Base-by-base conservation (phyloP, 768 basidiomycete genomes). In the Dendrothele bispora region DNA sequence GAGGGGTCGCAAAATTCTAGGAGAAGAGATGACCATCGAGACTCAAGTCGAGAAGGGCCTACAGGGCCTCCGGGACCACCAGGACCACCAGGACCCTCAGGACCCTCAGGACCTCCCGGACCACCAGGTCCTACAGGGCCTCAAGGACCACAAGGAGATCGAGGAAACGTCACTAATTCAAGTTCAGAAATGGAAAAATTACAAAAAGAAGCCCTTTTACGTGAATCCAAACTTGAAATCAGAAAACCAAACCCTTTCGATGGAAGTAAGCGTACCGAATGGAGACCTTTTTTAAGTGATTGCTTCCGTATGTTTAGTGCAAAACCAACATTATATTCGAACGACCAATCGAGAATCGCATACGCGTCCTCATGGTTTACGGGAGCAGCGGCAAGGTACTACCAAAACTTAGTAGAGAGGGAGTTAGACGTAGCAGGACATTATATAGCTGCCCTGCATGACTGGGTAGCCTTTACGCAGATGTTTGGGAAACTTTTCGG, bases 381-480 rank as follows among this genome's bases (percentile, higher is more conserved):
- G 7, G 36, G 36, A 7, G 36, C 36, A n/a, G 36, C 36, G 7
- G 36, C 36, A 38, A 7, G 36, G 7, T 38, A 38, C 17, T 38
- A 38, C 21, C 36, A 38, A 20, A 38, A 38, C 21, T 7, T 17
- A 7, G 7, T 38, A 20, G 36, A 38, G 21, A 7, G 36, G 21
- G 36, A 38, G 17, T n/a, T 7, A 7, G 7, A 7, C 7, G 17
- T n/a, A 15, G n/a, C 36, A 7, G 17, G 7, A 7, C 17, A 7
- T n/a, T 18, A 38, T 7, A 8, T 38, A 7, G 36, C n/a, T 43
- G 6, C 50, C 18, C 15, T 21, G 20, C 30, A 30, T 37, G 45
- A 51, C 11, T 46, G 49, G 32, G 50, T 53, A 22, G 53, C 48
- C 22, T 46, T 30, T 38, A 20, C 21, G 21, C n/a, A 7, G 7